Conservation (phyloP, 2,329 filamentous ascomycete genomes). For the Colletotrichum salicis region DNA sequence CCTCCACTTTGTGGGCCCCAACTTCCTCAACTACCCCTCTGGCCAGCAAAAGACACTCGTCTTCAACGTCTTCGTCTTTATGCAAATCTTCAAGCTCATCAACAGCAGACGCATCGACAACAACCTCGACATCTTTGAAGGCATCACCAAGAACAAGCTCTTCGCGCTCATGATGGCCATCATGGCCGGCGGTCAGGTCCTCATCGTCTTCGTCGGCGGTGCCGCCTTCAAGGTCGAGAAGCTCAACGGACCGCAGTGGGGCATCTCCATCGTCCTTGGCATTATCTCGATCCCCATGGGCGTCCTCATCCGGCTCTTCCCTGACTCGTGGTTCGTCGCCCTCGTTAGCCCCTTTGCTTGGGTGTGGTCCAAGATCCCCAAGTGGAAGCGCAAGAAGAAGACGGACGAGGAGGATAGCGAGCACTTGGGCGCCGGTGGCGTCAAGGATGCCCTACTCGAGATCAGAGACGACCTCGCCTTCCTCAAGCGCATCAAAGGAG, state of each 20-base stretch:
- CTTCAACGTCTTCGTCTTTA: constrained; percentile 88
- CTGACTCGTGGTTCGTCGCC: constrained; percentile 30
- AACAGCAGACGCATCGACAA: constrained; percentile 82
- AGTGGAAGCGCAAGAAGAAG: constrained; percentile 36
- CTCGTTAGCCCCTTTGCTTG: constrained; percentile 38
- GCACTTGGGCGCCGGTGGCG: constrained; percentile 46
- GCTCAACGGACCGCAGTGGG: constrained; percentile 73
- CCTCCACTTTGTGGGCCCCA: constrained; percentile 69
- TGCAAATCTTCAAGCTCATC: constrained; percentile 84
- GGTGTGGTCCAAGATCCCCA: constrained; percentile 33
- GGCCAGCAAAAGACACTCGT: constrained; percentile 69
- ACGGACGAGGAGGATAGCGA: constrained; percentile 44
- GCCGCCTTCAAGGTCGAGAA: constrained; percentile 65
- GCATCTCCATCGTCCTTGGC: constrained; percentile 74
- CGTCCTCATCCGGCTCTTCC: constrained; percentile 67
- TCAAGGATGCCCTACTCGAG: constrained; percentile 59
- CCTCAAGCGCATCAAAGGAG: constrained; percentile 69
- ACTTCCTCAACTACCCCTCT: constrained; percentile 63
- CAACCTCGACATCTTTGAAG: constrained; percentile 79
- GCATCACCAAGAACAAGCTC: constrained; percentile 74
- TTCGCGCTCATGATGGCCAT: constrained; percentile 75
- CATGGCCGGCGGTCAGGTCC: constrained; percentile 77
- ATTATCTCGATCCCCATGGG: constrained; percentile 74
- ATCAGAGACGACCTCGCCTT: constrained; percentile 71
- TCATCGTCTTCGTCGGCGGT: constrained; percentile 79